A percentile compares a stretch with the other conserved stretches of the same genome.
These are phyloP conservation scores for Fusarium fracticaudum DNA, from an alignment of 2,329 filamentous ascomycete species.

Conservation along the genomic window DNA sequence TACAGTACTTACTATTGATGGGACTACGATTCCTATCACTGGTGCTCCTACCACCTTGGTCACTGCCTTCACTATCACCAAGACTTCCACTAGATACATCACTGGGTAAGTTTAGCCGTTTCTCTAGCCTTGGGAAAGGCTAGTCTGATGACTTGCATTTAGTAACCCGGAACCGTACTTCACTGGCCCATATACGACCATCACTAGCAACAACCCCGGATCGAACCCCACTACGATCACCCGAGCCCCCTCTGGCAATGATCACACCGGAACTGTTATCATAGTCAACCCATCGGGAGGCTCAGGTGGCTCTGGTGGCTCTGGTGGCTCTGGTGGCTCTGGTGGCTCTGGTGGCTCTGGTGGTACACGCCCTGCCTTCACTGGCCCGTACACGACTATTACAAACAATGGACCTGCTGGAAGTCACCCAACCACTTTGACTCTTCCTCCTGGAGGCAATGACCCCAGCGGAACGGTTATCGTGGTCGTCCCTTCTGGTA, in stretches of 20 bases:
- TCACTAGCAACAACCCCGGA: background rate
- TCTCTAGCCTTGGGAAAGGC: rapidly evolving
- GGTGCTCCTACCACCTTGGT: constrained; percentile 4
- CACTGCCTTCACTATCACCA: background rate
- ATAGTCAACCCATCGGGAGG: background rate
- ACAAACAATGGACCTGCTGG: background rate
- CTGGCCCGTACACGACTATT: background rate
- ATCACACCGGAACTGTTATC: background rate
- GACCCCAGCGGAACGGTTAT: background rate
- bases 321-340: background rate
- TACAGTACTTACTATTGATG: background rate
- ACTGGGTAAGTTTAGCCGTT: background rate
- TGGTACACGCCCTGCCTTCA: background rate
- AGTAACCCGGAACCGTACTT: background rate
- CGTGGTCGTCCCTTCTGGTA: background rate
- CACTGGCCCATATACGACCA: background rate
- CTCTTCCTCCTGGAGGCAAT: background rate
- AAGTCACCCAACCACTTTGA: background rate
- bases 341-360: no score
- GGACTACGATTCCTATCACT: background rate
- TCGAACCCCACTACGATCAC: background rate
- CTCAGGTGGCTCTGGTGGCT: no score
- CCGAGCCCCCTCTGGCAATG: background rate
- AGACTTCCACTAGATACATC: background rate
- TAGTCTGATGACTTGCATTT: background rate